These are phyloP conservation scores for Sordariomycetes sp. DNA, from an alignment of 2,329 filamentous ascomycete genomes.

Conservation along the genomic window DNA sequence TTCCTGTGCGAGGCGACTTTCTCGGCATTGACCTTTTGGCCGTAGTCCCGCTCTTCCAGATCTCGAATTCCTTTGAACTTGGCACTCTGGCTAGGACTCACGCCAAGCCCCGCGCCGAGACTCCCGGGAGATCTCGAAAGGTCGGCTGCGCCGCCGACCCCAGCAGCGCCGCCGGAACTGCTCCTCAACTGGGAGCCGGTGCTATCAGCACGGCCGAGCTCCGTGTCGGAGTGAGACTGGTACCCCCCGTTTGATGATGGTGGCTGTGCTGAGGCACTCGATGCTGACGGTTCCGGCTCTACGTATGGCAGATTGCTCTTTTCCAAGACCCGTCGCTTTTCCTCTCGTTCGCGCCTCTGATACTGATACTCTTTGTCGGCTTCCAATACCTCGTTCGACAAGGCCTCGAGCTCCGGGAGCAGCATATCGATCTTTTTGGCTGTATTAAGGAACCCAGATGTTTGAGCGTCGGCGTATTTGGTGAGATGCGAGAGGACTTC, in stretches of 20 bases:
- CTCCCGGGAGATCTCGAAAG: constrained; percentile 48
- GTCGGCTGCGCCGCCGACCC: constrained; percentile 27
- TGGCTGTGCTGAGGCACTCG: constrained; percentile 21
- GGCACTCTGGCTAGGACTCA: constrained; percentile 39
- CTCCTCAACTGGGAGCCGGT: constrained; percentile 52
- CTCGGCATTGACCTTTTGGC: constrained; percentile 39
- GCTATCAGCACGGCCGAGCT: constrained; percentile 64
- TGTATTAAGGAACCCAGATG: constrained; percentile 68
- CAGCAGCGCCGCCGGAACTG: constrained; percentile 33
- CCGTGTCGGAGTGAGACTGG: constrained; percentile 50
- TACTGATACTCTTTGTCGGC: constrained; percentile 97
- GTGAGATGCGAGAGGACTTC: constrained; percentile 92
- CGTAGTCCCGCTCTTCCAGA: constrained; percentile 71
- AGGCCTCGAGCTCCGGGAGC: constrained; percentile 79
- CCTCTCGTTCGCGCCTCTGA: constrained; percentile 86
- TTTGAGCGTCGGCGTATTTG: constrained; percentile 85
- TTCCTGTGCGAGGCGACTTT: constrained; percentile 64
- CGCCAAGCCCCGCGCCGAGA: constrained; percentile 29
- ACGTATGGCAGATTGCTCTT: constrained; percentile 69
- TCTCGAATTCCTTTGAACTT: constrained; percentile 90
- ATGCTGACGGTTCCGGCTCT: constrained; percentile 53
- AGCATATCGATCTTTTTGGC: constrained; percentile 81
- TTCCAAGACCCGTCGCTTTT: constrained; percentile 82
- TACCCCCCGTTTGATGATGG: constrained; percentile 27
- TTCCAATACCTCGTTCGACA: constrained; percentile 80